These are phyloP conservation scores for Bipolaris bicolor DNA, from an alignment of 2,329 filamentous ascomycete species.

Conservation along the genomic window DNA sequence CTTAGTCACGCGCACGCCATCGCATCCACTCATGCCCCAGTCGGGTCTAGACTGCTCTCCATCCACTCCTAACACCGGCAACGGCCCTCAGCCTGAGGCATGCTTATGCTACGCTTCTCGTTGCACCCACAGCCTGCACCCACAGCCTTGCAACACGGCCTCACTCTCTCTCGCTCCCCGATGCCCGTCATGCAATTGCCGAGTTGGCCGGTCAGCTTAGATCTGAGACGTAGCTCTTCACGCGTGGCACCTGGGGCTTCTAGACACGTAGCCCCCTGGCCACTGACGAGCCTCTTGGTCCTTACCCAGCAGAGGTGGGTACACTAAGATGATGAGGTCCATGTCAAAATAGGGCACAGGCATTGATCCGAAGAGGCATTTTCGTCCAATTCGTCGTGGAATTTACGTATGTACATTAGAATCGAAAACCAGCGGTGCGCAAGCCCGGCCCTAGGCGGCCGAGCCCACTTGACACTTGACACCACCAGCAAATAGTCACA, in stretches of 20 bases:
- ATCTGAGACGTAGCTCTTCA: neutral
- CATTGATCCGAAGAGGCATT: conserved; percentile 10
- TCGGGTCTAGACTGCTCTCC: neutral
- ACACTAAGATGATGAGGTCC: conserved; percentile 4
- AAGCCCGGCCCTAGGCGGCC: conserved; percentile 12
- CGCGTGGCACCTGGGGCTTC: conserved; percentile 2
- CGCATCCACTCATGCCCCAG: conserved; percentile 1
- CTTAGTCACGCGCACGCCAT: conserved; percentile 19
- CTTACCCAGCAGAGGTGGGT: conserved; percentile 1
- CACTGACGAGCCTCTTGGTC: conserved; percentile 1
- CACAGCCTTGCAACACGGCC: neutral
- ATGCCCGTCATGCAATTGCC: neutral
- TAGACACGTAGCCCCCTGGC: conserved; percentile 6
- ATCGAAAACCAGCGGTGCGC: conserved; percentile 17
- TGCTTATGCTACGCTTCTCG: neutral
- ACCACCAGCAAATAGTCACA: conserved; percentile 9
- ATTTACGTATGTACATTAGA: conserved; percentile 26
- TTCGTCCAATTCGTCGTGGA: conserved; percentile 7
- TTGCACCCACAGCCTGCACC: neutral
- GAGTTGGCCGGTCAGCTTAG: neutral
- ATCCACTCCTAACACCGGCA: neutral
- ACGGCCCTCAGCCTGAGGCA: neutral
- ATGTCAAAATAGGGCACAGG: neutral
- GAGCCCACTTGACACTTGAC: conserved; percentile 17
- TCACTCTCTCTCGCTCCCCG: neutral